These are phyloP conservation scores for Yamadazyma akitaensis DNA, from an alignment of 805 yeast species.

Conservation along the genomic window DNA sequence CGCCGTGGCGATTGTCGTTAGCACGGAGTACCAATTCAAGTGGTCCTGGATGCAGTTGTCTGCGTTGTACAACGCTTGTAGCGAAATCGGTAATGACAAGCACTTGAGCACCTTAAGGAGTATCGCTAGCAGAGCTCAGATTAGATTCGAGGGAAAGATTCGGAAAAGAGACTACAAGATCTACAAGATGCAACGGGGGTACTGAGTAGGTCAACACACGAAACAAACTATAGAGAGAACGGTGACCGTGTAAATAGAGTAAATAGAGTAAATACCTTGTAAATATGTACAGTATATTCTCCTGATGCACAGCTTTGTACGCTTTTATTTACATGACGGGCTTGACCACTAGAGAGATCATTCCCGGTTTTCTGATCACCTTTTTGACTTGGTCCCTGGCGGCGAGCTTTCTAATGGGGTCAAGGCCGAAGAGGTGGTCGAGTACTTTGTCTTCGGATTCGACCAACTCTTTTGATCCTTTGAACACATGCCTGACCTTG, in stretches of 20 bases:
- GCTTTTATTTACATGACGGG: slow-evolving; percentile 10
- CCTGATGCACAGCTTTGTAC: too few species aligned
- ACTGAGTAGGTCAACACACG: slow-evolving; percentile 18
- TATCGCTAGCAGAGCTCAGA: slow-evolving; percentile 34
- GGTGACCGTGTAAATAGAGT: slow-evolving; percentile 8
- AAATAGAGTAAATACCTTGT: slow-evolving; percentile 3
- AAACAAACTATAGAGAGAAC: too few species aligned
- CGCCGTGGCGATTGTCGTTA: slow-evolving; percentile 63
- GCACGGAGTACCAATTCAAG: slow-evolving; percentile 63
- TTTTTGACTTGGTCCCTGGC: slow-evolving; percentile 43
- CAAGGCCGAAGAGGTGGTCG: slow-evolving; percentile 28
- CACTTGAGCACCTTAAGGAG: slow-evolving; percentile 30
- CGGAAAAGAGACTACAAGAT: slow-evolving; percentile 31
- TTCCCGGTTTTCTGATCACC: slow-evolving; percentile 51
- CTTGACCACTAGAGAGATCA: slow-evolving; percentile 40
- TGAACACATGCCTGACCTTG: slow-evolving; percentile 51
- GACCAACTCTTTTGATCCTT: slow-evolving; percentile 32
- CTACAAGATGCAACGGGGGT: slow-evolving; percentile 32
- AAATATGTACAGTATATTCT: not conserved
- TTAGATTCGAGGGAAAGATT: slow-evolving; percentile 37
- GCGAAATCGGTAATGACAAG: slow-evolving; percentile 28
- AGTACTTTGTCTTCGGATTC: slow-evolving; percentile 34
- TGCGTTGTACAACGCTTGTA: slow-evolving; percentile 27
- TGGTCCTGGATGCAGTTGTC: slow-evolving; percentile 55
- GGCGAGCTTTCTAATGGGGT: slow-evolving; percentile 42